These are phyloP conservation scores for Hyaloperonospora brassicae DNA, from an alignment of 352 stramenopile genomes.

Conservation along the genomic window DNA sequence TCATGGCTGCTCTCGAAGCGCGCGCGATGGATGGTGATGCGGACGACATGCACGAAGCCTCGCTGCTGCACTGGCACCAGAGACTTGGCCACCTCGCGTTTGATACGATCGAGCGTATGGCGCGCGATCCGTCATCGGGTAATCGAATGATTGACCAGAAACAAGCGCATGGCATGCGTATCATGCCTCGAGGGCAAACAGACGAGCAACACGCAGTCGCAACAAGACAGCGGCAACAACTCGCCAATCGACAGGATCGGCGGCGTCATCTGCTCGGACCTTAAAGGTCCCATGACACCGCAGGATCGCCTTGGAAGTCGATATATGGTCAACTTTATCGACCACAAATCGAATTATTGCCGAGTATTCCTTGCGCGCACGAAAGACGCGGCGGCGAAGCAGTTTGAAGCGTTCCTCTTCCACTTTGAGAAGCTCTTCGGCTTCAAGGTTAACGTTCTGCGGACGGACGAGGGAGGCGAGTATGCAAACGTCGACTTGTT, in stretches of 20 bases:
- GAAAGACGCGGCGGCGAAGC: not conserved
- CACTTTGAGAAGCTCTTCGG: conserved; percentile 14
- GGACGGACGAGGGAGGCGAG: conserved; percentile 19
- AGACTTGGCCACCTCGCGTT: not conserved
- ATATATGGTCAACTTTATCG: not conserved
- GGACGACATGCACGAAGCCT: not conserved
- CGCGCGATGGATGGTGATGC: too few species aligned
- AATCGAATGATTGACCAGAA: not conserved
- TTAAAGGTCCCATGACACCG: too few species aligned
- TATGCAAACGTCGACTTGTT: conserved; percentile 25
- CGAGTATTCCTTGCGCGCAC: not conserved
- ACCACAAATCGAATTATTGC: not conserved
- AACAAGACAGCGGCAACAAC: not conserved
- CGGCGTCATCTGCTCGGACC: too few species aligned
- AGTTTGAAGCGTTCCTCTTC: conserved; percentile 9
- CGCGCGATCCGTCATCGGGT: not conserved
- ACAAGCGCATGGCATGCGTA: not conserved
- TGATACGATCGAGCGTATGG: not conserved
- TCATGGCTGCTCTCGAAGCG: too few species aligned
- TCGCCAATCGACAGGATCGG: too few species aligned
- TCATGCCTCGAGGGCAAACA: not conserved
- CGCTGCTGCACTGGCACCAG: not conserved
- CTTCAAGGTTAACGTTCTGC: conserved; percentile 8
- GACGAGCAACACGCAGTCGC: not conserved
- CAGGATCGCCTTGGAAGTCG: not conserved